phyloP scores from a whole-genome alignment of 352 stramenopile genomes.

The Globisporangium nagaii region DNA sequence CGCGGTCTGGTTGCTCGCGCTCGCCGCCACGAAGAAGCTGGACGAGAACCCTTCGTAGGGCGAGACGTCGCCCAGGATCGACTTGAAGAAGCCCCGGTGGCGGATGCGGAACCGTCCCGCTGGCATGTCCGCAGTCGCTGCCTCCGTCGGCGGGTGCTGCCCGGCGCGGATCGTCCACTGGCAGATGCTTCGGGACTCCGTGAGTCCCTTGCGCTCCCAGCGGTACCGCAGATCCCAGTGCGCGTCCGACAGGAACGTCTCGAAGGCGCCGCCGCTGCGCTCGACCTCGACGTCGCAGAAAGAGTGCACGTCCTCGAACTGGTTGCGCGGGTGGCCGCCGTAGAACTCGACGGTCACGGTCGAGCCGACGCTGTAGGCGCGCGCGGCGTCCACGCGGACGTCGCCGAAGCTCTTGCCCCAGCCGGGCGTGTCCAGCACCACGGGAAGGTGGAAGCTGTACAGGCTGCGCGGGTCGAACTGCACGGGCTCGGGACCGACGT shows the following conservation, averaged over 20 bases:
- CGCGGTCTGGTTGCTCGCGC: constrained; percentile 2
- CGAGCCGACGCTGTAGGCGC: constrained; percentile 22
- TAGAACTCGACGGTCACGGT: constrained; percentile 35
- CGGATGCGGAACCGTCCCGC: constrained; percentile 35
- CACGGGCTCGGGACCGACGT: constrained; percentile 25
- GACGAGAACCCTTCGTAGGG: background rate
- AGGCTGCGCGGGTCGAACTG: constrained; percentile 31
- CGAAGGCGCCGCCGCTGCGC: constrained; percentile 12
- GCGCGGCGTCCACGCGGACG: constrained; percentile 18
- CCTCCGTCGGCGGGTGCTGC: too few species aligned
- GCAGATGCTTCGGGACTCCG: constrained; percentile 33
- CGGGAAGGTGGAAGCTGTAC: constrained; percentile 27
- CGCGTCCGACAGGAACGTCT: constrained; percentile 33
- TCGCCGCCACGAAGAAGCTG: constrained; percentile 4
- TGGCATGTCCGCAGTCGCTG: constrained; percentile 19
- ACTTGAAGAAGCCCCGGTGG: constrained; percentile 37
- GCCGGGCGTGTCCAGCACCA: constrained; percentile 25
- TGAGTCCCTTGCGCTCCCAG: constrained; percentile 20
- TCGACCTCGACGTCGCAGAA: constrained; percentile 51
- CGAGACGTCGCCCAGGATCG: constrained; percentile 15
- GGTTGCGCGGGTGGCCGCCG: constrained; percentile 42
- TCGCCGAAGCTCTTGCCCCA: constrained; percentile 18
- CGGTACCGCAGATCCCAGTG: constrained; percentile 50
- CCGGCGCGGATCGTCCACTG: constrained; percentile 17
- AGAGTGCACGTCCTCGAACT: constrained; percentile 1